Evolutionary conservation across 768 basidiomycete species (phyloP).

Genomic region (Mycena crocata): DNA sequence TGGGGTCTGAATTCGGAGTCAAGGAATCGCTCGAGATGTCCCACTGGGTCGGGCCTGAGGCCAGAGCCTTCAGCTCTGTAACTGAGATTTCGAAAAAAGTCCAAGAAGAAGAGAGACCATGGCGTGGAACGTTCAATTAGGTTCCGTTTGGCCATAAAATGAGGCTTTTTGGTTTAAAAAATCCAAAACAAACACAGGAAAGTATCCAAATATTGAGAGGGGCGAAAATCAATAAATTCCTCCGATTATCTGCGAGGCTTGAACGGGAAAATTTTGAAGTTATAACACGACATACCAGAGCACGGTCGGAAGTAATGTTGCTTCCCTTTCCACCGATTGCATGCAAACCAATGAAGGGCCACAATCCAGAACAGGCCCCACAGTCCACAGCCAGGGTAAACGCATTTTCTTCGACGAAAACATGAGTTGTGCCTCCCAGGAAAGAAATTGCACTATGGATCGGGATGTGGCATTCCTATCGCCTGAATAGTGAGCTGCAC

Average conservation of each 20-base stretch:
- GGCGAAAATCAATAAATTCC: not conserved
- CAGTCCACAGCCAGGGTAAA: constrained; percentile 53
- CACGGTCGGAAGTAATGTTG: constrained; percentile 27
- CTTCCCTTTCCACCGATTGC: constrained; percentile 49
- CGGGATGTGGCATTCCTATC: constrained; percentile 40
- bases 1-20: no score
- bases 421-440: constrained; percentile 40
- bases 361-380: constrained; percentile 52
- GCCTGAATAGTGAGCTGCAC: constrained; percentile 30
- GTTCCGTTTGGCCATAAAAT: no score
- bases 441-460: constrained; percentile 48
- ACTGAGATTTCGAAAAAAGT: not conserved
- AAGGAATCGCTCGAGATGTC: no score
- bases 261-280: not conserved
- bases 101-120: not conserved
- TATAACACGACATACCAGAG: not conserved
- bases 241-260: not conserved
- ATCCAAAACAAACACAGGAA: not conserved
- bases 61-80: no score
- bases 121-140: not conserved
- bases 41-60: no score
- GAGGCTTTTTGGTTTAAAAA: not conserved
- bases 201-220: not conserved
- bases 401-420: constrained; percentile 48
- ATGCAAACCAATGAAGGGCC: constrained; percentile 56